A percentile compares a stretch with the other conserved stretches of the same genome.
Evolutionary conservation across 345 rosid species (phyloP).

Genomic region (Orychophragmus violaceus): DNA sequence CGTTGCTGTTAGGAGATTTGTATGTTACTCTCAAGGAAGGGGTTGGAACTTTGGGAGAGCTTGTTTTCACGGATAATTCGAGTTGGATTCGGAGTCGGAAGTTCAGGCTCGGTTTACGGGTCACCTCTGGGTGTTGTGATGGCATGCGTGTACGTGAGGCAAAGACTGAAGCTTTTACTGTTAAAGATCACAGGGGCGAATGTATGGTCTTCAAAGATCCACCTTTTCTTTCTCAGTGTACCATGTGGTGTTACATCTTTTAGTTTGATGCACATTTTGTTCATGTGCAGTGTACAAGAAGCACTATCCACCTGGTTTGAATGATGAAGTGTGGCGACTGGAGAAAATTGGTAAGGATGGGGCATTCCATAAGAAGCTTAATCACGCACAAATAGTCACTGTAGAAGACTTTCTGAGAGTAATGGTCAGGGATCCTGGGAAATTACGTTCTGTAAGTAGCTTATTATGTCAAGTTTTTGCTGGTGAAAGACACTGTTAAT

Average conservation of each 20-base stretch:
- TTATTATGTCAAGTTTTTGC: conserved; percentile 1
- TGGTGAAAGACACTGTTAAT: conserved; percentile 8
- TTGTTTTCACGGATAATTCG: conserved; percentile 90
- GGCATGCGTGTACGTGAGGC: conserved; percentile 87
- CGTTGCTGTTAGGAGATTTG: conserved; percentile 80
- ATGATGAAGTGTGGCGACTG: conserved; percentile 94
- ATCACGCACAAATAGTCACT: conserved; percentile 31
- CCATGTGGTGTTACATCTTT: conserved; percentile 3
- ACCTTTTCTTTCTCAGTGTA: neutral
- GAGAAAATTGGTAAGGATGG: conserved; percentile 99
- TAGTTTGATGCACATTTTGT: neutral
- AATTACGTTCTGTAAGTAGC: conserved; percentile 68
- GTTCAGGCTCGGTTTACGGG: conserved; percentile 89
- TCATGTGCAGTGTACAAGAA: conserved; percentile 84
- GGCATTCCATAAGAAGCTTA: conserved; percentile 88
- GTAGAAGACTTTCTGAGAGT: conserved; percentile 85
- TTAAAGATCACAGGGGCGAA: conserved; percentile 98
- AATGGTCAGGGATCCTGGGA: conserved; percentile 65
- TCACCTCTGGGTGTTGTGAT: conserved; percentile 67
- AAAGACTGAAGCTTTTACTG: conserved; percentile 94
- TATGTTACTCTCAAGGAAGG: conserved; percentile 93
- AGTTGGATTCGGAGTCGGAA: conserved; percentile 99
- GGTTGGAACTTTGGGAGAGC: conserved; percentile 86
- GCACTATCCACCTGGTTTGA: conserved; percentile 88
- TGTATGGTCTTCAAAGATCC: conserved; percentile 34